Base-by-base conservation (phyloP, 169 alveolate species). In the Condylostoma magnum region DNA sequence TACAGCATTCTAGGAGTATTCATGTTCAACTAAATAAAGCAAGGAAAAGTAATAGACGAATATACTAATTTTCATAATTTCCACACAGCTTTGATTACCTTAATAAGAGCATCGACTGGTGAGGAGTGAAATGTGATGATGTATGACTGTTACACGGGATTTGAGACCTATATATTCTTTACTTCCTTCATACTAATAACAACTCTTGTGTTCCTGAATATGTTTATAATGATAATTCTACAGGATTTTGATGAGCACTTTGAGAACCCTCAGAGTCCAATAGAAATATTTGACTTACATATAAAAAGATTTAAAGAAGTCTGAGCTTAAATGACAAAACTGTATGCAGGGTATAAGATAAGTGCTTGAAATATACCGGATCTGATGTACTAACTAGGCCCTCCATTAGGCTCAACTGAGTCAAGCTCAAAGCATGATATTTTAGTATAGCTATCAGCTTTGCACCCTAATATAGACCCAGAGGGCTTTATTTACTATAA, bases 1-100 rank as follows among this genome's bases (percentile, higher is more conserved):
- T 91, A 79, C 66, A 78, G 94, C 27, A 77, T 91, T 2, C 69
- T 90, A 5, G 93, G 90, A 20, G 92, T 85, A 2, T 90, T 83
- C 71, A 46, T 87, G 20, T 90, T 87, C 57, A 71, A 79, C 37
- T 73, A 79, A 25, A 72, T 87, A 2, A 69, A 22, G 43, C 20
- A 69, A 34, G 88, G 91, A 51, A 54, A 67, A 27, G 51, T 73
- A 0, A 73, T 81, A 8, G 75, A 77, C 53, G 77, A 79, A 55
- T 79, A 56, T 44, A 69, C 56, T 58, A 84, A 84, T 76, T 79
- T 84, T 38, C 54, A 69, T 47, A 81, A 84, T 79, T 84, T 84
- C 63, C 72, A 67, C 67, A 78, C 43, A 58, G 83, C 87, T 22
- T 70, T 83, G 51, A 48, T 77, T 36, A 43, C 69, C 31, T 53